phyloP scores from a whole-genome alignment of 2,329 filamentous ascomycete genomes.

The Aspergillus calidoustus region DNA sequence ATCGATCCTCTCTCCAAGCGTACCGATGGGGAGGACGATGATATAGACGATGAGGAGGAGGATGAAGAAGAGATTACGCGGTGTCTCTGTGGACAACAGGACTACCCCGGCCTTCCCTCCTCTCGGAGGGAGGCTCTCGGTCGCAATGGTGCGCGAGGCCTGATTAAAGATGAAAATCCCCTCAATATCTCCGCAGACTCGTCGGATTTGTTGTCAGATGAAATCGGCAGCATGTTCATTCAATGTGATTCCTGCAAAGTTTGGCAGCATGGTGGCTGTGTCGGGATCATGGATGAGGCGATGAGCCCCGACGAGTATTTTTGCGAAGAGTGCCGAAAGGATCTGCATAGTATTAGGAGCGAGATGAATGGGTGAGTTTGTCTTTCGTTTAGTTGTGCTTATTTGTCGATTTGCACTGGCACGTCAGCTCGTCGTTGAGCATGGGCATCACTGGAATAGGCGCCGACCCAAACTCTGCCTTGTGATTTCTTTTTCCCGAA shows the following conservation, averaged over 20 bases:
- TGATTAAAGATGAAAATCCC: conserved; percentile 61
- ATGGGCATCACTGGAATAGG: neutral
- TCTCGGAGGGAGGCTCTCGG: conserved; percentile 61
- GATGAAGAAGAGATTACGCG: conserved; percentile 90
- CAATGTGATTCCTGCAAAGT: conserved; percentile 98
- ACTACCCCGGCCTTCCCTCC: conserved; percentile 80
- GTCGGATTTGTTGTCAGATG: conserved; percentile 71
- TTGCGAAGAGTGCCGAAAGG: conserved; percentile 91
- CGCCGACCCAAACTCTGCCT: neutral
- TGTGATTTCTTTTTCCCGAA: neutral
- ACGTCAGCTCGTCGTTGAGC: neutral
- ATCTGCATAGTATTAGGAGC: conserved; percentile 82
- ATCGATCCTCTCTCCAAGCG: conserved; percentile 59
- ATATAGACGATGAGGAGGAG: conserved; percentile 67
- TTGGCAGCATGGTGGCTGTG: conserved; percentile 98
- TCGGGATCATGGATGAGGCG: conserved; percentile 93
- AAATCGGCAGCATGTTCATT: conserved; percentile 92
- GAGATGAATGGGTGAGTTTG: conserved; percentile 80
- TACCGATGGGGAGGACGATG: conserved; percentile 56
- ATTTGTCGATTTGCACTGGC: neutral
- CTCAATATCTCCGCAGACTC: conserved; percentile 63
- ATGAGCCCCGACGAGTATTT: conserved; percentile 96
- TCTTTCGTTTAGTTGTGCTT: neutral
- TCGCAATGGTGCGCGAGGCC: conserved; percentile 58
- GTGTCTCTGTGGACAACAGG: conserved; percentile 91